These are phyloP conservation scores for Solanum gracilifrons DNA, from an alignment of 257 asterid genomes.

Conservation along the genomic window DNA sequence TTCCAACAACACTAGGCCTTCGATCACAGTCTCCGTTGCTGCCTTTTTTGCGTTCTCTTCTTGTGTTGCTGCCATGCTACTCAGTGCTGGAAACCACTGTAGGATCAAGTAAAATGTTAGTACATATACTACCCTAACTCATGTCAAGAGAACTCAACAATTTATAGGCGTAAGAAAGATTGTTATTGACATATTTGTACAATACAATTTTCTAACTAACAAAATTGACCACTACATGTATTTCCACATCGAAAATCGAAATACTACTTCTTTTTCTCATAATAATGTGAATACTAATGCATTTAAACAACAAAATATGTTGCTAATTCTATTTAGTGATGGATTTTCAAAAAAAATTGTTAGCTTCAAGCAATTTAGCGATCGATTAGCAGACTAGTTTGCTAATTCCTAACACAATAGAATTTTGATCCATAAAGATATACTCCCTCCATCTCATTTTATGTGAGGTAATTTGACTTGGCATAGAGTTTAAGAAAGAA, in stretches of 20 bases:
- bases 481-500: too few species aligned
- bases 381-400: too few species aligned
- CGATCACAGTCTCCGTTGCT: conserved; percentile 6
- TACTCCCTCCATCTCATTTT: too few species aligned
- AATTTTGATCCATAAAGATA: too few species aligned
- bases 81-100: conserved; percentile 51
- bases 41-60: conserved; percentile 30
- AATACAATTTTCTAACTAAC: not conserved
- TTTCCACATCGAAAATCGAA: too few species aligned
- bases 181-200: not conserved
- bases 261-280: not conserved
- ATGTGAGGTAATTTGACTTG: too few species aligned
- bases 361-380: too few species aligned
- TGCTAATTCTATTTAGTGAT: not conserved
- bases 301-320: not conserved
- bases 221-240: not conserved
- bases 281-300: not conserved
- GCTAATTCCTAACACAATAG: too few species aligned
- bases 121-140: not conserved
- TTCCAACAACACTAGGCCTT: conserved; percentile 37
- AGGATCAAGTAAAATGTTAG: not conserved
- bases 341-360: too few species aligned
- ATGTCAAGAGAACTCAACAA: not conserved
- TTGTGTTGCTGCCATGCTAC: conserved; percentile 14
- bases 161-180: not conserved